phyloP scores from a whole-genome alignment of 192 early-diverging fungal species.

The Backusella tarrabulga region DNA sequence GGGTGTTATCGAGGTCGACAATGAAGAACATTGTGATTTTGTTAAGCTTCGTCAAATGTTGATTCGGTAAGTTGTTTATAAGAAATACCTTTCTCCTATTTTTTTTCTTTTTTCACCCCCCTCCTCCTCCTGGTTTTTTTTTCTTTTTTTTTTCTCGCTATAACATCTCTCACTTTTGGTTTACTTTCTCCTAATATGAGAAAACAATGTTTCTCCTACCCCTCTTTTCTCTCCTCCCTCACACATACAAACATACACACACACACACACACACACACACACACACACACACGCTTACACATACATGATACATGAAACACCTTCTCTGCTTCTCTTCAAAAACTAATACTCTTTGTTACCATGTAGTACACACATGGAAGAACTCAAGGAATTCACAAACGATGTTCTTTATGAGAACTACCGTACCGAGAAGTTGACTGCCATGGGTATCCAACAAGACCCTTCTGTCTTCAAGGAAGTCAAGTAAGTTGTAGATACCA shows the following conservation, averaged over 20 bases:
- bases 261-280: neutral
- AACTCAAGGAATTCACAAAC: constrained; percentile 94
- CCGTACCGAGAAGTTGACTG: constrained; percentile 91
- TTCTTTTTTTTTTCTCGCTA: neutral
- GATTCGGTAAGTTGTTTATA: constrained; percentile 45
- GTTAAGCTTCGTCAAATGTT: constrained; percentile 92
- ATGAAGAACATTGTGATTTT: constrained; percentile 96
- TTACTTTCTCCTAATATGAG: neutral
- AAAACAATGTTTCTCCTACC: neutral
- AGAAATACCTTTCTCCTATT: neutral
- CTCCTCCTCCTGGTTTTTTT: neutral
- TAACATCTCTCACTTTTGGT: neutral
- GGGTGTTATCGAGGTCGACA: constrained; percentile 97
- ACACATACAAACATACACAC: neutral
- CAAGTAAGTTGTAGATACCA: constrained; percentile 50
- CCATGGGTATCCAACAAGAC: constrained; percentile 84
- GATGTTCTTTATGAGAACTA: constrained; percentile 94
- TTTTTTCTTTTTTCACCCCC: neutral
- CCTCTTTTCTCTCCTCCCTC: neutral
- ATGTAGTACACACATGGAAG: constrained; percentile 91
- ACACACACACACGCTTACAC: neutral
- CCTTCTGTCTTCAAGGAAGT: constrained; percentile 78
- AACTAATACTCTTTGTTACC: neutral
- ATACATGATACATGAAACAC: neutral
- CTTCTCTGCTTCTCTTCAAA: neutral